Base-by-base conservation (phyloP, 2,329 filamentous ascomycete species). In the Clonostachys solani region DNA sequence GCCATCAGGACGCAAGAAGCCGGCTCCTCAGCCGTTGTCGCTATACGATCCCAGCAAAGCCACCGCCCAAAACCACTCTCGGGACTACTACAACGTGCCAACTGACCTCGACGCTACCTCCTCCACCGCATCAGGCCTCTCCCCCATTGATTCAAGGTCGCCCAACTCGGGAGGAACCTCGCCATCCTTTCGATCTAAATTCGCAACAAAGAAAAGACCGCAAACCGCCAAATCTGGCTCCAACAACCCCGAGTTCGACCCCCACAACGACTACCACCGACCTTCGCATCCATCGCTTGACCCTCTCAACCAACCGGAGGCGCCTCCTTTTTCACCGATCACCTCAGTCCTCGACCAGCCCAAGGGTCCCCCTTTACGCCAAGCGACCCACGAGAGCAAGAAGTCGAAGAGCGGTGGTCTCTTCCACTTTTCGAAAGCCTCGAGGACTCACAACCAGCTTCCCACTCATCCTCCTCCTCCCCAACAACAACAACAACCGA, bases 21-120 rank as follows among this genome's bases (percentile, higher is more conserved):
- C 74, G 78, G 67, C 67, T 73, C 78, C 77, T 55, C 73, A 80
- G 69, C 77, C 78, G 66, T 72, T 81, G 66, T 66, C 72, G 61
- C 69, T 81, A 65, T 67, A 70, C 58, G 69, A 69, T 52, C 56
- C 64, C 54, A 62, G 57, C 52, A 55, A 58, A 56, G 52, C 59
- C 55, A 40, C 34, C n/a, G 43, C 43, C 33, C 29, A 40, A 19
- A 33, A 46, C 23, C 40, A 23, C 40, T 37, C 43, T 29, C 23
- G 23, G 23, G 23, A 50, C 49, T 23, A 44, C 49, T 33, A 46
- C 51, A 38, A 45, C 23, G n/a, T 42, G n/a, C 33, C 45, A 36
- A 15, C 33, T 23, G 40, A 45, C 19, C 40, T 15, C 34, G 36
- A 23, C 23, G 43, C 43, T 33, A 23, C 18, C 40, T 35, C 47